A percentile compares a stretch with the other conserved stretches of the same genome.
Conservation (phyloP, 257 asterid genomes). For the Solanum stenotomum region DNA sequence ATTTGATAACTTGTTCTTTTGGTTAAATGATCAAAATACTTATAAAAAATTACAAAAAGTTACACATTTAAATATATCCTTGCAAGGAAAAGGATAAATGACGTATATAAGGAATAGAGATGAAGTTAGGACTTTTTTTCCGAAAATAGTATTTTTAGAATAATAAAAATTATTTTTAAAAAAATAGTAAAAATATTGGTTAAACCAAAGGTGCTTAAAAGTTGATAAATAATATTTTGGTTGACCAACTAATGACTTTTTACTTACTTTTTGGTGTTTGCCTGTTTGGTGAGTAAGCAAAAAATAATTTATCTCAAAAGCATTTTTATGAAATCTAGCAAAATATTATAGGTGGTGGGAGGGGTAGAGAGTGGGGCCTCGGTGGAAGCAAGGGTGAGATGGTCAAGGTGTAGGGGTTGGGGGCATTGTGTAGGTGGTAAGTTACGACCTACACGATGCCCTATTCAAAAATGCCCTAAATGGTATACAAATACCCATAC, state of each 20-base stretch:
- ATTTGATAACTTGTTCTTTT: no score
- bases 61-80: no score
- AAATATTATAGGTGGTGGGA: not conserved
- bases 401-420: not conserved
- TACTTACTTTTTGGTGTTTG: not conserved
- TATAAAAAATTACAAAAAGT: no score
- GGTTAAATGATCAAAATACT: no score
- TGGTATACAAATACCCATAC: not conserved
- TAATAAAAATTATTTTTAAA: no score
- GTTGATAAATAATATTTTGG: not conserved
- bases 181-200: no score
- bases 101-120: no score
- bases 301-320: not conserved
- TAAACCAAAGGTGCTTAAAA: not conserved
- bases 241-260: not conserved
- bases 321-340: not conserved
- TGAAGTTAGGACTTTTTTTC: no score
- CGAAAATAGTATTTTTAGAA: no score
- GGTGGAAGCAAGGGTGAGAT: not conserved
- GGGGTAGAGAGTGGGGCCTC: not conserved
- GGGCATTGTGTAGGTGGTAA: not conserved
- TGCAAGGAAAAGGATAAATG: no score
- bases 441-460: no score
- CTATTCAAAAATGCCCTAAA: no score
- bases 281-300: not conserved